These are phyloP conservation scores for Paramarasmius palmivorus DNA, from an alignment of 1,284 basidiomycete species.

Conservation along the genomic window DNA sequence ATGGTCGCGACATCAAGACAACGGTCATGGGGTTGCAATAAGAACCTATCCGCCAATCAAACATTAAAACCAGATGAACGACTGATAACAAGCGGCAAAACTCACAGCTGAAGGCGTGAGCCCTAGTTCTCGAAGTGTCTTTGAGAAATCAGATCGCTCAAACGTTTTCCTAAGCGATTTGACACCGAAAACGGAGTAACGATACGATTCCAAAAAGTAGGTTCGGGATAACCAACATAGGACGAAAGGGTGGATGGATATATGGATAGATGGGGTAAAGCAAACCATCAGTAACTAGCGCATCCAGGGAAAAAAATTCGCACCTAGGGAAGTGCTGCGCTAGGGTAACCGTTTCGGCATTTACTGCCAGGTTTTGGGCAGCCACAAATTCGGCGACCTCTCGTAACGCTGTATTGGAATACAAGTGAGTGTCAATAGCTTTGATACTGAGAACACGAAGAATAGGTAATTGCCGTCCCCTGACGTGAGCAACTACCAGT, in stretches of 20 bases:
- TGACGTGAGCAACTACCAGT: too few relatives aligned
- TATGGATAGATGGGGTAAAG: neutral
- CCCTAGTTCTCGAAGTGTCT: slow-evolving; percentile 69
- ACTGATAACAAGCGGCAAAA: slow-evolving; percentile 9
- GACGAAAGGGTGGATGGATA: slow-evolving; percentile 4
- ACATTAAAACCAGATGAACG: neutral
- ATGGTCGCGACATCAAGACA: too few relatives aligned
- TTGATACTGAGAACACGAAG: neutral
- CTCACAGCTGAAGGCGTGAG: slow-evolving; percentile 79
- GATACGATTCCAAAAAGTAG: too few relatives aligned
- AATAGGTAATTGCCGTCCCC: too few relatives aligned
- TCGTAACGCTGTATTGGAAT: slow-evolving; percentile 55
- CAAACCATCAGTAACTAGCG: slow-evolving; percentile 3
- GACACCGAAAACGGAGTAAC: neutral
- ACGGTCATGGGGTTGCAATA: slow-evolving; percentile 44
- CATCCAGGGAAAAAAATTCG: slow-evolving; percentile 21
- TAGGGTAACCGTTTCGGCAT: slow-evolving; percentile 76
- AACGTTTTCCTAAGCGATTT: slow-evolving; percentile 62
- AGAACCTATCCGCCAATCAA: slow-evolving; percentile 43
- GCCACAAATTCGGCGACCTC: slow-evolving; percentile 89
- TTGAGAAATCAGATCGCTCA: slow-evolving; percentile 60
- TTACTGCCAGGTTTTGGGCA: slow-evolving; percentile 65
- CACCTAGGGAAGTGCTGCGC: slow-evolving; percentile 84
- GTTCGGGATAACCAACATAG: neutral
- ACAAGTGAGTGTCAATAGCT: neutral